Base-by-base conservation (phyloP, 2,329 filamentous ascomycete species). In the Aspergillaceae sp. region DNA sequence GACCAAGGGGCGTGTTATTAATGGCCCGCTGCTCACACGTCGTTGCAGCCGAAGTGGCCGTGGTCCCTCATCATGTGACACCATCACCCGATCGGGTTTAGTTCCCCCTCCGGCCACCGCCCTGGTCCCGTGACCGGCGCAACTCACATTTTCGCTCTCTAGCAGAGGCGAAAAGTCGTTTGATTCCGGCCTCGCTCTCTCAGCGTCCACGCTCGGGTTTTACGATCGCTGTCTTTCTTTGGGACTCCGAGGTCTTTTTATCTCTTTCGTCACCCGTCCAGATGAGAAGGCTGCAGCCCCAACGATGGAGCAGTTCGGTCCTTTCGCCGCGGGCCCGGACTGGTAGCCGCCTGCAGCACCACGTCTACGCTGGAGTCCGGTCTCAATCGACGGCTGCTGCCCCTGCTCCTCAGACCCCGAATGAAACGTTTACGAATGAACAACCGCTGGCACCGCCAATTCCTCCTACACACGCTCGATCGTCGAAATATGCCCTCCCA, bases 241-340 rank as follows among this genome's bases (percentile, higher is more conserved):
- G 55, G 48, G 33, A 11, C 32, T 34, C 45, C 19, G 19, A 19
- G 19, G 19, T 19, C 44, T 48, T 44, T 43, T 49, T 45, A 40
- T 36, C 42, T 38, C 37, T 41, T 36, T 44, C 44, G 8, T 45
- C 50, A 55, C 48, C 56, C 57, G 56, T 56, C 61, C 66, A 64
- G 59, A 75, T 74, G 72, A 74, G 73, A 68, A 68, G 69, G 62
- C 56, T 72, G 66, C 69, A 70, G 65, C 72, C 74, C 66, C 69
- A 68, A 59, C 63, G 68, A 71, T 74, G 72, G 72, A 74, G 72
- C 69, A 71, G 68, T 56, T 69, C 67, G 58, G 69, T 71, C 58
- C 70, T 74, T 55, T 69, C 70, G 56, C 69, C 71, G 55, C 68
- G 68, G 57, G 67, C 64, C 59, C 66, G 67, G 61, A 66, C 69